Evolutionary conservation across 2,329 filamentous ascomycete species (phyloP).

Genomic region (Fusarium fujikuroi): DNA sequence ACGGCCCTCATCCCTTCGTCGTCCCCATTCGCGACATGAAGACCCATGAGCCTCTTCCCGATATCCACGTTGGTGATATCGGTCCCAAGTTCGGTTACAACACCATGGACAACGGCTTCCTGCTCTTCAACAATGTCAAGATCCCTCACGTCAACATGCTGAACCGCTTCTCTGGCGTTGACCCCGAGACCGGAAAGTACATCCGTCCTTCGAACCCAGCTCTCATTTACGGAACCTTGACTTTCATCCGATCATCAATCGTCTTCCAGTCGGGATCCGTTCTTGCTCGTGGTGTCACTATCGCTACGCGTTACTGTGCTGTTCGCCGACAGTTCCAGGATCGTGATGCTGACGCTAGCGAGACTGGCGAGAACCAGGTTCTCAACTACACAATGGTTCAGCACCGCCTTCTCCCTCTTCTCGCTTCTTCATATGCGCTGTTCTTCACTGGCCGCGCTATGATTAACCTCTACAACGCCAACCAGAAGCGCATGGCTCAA

Average conservation of each 20-base stretch:
- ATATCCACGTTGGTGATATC: conserved; percentile 81
- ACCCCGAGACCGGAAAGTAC: conserved; percentile 75
- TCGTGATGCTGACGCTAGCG: conserved; percentile 68
- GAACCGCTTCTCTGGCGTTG: conserved; percentile 74
- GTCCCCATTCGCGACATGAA: conserved; percentile 77
- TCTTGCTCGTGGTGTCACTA: conserved; percentile 80
- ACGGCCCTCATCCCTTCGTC: conserved; percentile 82
- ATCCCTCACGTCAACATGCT: conserved; percentile 80
- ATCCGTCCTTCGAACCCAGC: conserved; percentile 72
- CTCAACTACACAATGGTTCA: conserved; percentile 87
- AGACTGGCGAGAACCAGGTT: conserved; percentile 75
- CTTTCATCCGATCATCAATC: conserved; percentile 78
- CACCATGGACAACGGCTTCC: conserved; percentile 85
- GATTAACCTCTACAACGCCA: conserved; percentile 78
- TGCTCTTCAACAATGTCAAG: conserved; percentile 78
- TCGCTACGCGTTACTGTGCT: conserved; percentile 78
- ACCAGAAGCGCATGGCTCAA: conserved; percentile 72
- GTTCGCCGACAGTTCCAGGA: conserved; percentile 84
- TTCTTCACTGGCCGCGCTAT: conserved; percentile 82
- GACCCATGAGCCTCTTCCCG: conserved; percentile 75
- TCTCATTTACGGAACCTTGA: conserved; percentile 79
- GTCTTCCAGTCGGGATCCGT: conserved; percentile 78
- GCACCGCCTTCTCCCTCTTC: conserved; percentile 75
- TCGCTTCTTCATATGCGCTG: conserved; percentile 80
- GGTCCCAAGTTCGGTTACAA: conserved; percentile 84